Percentiles rank a stretch among this genome's conserved stretches.
Evolutionary conservation across 2,329 filamentous ascomycete genomes (phyloP).

Genomic region (Hypoxylon sp.): DNA sequence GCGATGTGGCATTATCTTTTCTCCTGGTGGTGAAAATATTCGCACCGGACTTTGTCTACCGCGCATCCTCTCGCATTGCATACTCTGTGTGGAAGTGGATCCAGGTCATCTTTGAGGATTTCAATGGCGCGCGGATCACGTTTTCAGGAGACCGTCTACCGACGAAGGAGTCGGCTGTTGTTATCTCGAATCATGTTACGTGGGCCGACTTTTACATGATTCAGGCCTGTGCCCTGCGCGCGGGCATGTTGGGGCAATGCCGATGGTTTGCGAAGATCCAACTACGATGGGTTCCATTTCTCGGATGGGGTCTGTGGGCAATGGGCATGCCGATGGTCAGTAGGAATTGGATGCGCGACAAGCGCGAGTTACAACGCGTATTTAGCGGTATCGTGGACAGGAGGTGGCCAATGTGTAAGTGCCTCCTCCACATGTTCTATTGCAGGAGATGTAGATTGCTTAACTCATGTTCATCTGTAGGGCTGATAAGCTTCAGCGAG

Average conservation of each 20-base stretch:
- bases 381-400: slow-evolving; percentile 68
- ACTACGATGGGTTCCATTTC: slow-evolving; percentile 71
- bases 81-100: slow-evolving; percentile 70
- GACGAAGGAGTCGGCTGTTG: slow-evolving; percentile 70
- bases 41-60: slow-evolving; percentile 66
- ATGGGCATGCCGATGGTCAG: slow-evolving; percentile 76
- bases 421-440: slow-evolving; percentile 7
- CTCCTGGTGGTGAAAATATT: slow-evolving; percentile 64
- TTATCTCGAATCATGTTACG: slow-evolving; percentile 72
- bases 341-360: slow-evolving; percentile 71
- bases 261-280: slow-evolving; percentile 75
- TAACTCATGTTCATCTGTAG: slow-evolving; percentile 55
- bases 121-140: slow-evolving; percentile 68
- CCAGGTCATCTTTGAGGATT: slow-evolving; percentile 68
- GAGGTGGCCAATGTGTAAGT: slow-evolving; percentile 72
- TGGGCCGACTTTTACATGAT: slow-evolving; percentile 78
- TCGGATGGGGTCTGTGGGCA: slow-evolving; percentile 75
- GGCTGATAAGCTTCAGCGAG: slow-evolving; percentile 76
- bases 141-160: slow-evolving; percentile 68
- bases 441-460: slow-evolving; percentile 8
- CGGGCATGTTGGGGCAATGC: slow-evolving; percentile 73
- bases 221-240: slow-evolving; percentile 67
- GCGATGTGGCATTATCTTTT: slow-evolving; percentile 66
- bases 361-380: slow-evolving; percentile 69
- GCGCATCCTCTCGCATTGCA: slow-evolving; percentile 69